A percentile compares a stretch with the other conserved stretches of the same genome.
Conservation (phyloP, 176 grass and related monocot species). For the Puccinellia tenuiflora region DNA sequence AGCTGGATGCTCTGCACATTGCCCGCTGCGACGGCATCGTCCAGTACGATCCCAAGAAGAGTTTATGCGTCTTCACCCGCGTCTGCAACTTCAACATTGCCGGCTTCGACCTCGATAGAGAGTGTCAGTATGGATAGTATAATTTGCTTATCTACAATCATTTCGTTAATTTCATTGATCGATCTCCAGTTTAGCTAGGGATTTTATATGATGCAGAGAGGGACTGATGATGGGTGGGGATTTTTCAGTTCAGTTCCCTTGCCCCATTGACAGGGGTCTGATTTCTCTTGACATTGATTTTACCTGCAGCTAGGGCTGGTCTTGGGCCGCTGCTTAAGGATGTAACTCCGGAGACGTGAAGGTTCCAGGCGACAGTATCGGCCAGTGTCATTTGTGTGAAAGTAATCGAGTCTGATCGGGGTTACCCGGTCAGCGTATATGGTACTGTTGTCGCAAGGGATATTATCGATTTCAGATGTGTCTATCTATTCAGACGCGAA, state of each 20-base stretch:
- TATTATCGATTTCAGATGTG: not conserved
- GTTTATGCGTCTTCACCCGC: not conserved
- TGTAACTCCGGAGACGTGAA: not conserved
- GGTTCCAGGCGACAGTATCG: not conserved
- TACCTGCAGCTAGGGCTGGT: not conserved
- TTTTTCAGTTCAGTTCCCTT: not conserved
- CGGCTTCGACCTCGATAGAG: not conserved
- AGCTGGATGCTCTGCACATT: not conserved
- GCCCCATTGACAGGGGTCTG: not conserved
- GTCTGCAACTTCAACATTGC: not conserved
- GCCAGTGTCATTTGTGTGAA: not conserved
- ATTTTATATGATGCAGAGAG: too few species aligned
- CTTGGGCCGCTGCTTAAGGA: not conserved
- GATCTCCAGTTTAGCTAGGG: not conserved
- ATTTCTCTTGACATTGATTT: not conserved
- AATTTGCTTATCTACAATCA: not conserved
- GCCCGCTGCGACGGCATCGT: not conserved
- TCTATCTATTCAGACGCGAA: not conserved
- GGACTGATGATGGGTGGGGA: not conserved
- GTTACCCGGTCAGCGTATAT: not conserved
- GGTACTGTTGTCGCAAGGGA: not conserved
- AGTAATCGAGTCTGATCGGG: not conserved
- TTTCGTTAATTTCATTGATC: not conserved
- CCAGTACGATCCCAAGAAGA: not conserved
- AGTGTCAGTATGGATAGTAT: not conserved